A percentile compares a stretch with the other conserved stretches of the same genome.
Conservation (phyloP, 176 grass and related monocot species). For the Zoysia japonica region DNA sequence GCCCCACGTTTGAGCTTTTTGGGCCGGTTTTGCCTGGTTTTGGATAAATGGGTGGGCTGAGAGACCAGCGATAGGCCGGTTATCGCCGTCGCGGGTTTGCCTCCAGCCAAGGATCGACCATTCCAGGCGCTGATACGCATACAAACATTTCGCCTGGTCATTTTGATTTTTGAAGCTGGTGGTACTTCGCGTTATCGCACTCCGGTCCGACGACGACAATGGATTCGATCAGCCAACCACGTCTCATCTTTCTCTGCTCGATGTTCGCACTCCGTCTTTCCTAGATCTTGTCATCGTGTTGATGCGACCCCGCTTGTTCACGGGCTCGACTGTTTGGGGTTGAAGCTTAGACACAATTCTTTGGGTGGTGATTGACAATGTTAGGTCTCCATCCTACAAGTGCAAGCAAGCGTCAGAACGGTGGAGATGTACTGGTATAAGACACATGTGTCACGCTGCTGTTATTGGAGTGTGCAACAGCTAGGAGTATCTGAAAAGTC, state of each 20-base stretch:
- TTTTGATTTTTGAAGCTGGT: background rate
- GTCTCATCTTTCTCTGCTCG: background rate
- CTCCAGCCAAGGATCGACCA: background rate
- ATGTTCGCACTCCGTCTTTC: background rate
- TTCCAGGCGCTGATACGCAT: background rate
- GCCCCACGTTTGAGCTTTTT: slow-evolving; percentile 12
- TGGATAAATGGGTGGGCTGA: slow-evolving; percentile 35
- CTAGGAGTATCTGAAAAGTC: background rate
- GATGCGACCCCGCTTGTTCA: background rate
- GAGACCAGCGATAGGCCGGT: background rate
- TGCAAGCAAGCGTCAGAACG: background rate
- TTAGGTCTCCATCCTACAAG: background rate
- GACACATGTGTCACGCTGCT: background rate
- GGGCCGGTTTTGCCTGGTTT: slow-evolving; percentile 25
- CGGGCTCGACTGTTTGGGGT: background rate
- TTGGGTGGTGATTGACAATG: background rate
- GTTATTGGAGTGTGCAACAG: background rate
- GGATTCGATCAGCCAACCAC: background rate
- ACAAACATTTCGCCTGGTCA: background rate
- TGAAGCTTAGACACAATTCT: background rate
- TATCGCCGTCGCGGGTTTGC: background rate
- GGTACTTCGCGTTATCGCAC: background rate
- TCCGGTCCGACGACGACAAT: background rate
- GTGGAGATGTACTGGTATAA: background rate
- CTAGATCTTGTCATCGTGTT: slow-evolving; percentile 7